phyloP scores from a whole-genome alignment of 169 alveolate species.

The Babesia ovis region DNA sequence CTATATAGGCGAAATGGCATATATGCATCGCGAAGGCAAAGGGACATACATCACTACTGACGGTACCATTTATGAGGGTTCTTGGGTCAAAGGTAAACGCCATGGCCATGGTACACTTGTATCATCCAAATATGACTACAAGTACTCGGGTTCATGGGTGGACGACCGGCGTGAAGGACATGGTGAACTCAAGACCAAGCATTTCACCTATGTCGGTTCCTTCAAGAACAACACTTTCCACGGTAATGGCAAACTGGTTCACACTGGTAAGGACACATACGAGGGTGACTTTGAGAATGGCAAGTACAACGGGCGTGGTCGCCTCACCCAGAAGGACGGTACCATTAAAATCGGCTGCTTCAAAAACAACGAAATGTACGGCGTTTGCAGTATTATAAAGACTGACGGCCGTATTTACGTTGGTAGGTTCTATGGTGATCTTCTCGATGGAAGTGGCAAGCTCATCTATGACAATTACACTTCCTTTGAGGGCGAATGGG shows the following conservation, averaged over 20 bases:
- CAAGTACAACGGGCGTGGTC: slow-evolving; percentile 58
- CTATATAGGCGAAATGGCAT: slow-evolving; percentile 47
- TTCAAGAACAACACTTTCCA: slow-evolving; percentile 52
- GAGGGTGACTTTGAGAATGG: slow-evolving; percentile 66
- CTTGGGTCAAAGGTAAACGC: slow-evolving; percentile 54
- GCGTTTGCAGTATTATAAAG: slow-evolving; percentile 53
- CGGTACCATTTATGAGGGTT: slow-evolving; percentile 63
- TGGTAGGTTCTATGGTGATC: slow-evolving; percentile 54
- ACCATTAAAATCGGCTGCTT: slow-evolving; percentile 53
- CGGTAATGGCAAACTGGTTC: slow-evolving; percentile 33
- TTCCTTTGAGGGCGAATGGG: slow-evolving; percentile 59
- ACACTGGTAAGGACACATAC: slow-evolving; percentile 29
- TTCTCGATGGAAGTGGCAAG: slow-evolving; percentile 48
- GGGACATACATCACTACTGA: slow-evolving; percentile 55
- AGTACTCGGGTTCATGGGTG: slow-evolving; percentile 52
- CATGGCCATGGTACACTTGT: slow-evolving; percentile 59
- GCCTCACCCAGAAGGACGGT: slow-evolving; percentile 53
- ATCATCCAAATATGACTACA: slow-evolving; percentile 30
- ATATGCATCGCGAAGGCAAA: slow-evolving; percentile 53
- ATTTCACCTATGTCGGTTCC: slow-evolving; percentile 34
- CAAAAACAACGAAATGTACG: slow-evolving; percentile 38
- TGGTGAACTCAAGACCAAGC: slow-evolving; percentile 46
- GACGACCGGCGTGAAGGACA: slow-evolving; percentile 48
- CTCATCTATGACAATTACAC: slow-evolving; percentile 27
- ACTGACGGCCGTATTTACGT: slow-evolving; percentile 56